phyloP scores from a whole-genome alignment of 768 basidiomycete species.

The Termitomyces sp. region DNA sequence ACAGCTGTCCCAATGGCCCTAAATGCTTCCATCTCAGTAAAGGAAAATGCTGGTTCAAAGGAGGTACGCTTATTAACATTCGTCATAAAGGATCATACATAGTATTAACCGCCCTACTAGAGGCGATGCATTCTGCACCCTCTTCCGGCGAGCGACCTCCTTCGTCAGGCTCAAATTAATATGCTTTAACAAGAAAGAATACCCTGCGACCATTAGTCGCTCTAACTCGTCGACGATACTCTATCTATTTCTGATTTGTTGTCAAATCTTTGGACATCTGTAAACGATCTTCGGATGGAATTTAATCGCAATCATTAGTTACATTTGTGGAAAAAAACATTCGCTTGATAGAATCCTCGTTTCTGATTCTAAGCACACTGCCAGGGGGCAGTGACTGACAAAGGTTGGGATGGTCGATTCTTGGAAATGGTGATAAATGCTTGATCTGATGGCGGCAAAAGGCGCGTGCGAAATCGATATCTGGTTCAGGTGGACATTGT shows the following conservation, averaged over 20 bases:
- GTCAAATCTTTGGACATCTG: conserved; percentile 12
- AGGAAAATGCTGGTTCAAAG: conserved; percentile 90
- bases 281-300: conserved; percentile 17
- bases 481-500: conserved; percentile 15
- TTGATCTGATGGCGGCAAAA: conserved; percentile 34
- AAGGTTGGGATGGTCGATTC: too few species aligned
- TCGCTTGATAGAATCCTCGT: neutral
- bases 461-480: conserved; percentile 75
- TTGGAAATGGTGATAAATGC: too few species aligned
- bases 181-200: conserved; percentile 3
- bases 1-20: conserved; percentile 76
- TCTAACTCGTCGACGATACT: neutral
- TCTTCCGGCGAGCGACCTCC: conserved; percentile 4
- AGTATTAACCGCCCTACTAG: conserved; percentile 18
- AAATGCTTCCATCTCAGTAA: conserved; percentile 70
- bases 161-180: conserved; percentile 10
- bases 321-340: conserved; percentile 12
- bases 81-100: neutral
- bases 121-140: conserved; percentile 39
- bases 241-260: conserved; percentile 11
- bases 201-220: conserved; percentile 10
- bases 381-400: neutral
- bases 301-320: conserved; percentile 10
- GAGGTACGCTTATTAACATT: conserved; percentile 33
- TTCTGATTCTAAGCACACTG: neutral